A percentile compares a stretch with the other conserved stretches of the same genome.
These are phyloP conservation scores for Apostasia ramifera DNA, from an alignment of 106 monocot species.

Conservation along the genomic window DNA sequence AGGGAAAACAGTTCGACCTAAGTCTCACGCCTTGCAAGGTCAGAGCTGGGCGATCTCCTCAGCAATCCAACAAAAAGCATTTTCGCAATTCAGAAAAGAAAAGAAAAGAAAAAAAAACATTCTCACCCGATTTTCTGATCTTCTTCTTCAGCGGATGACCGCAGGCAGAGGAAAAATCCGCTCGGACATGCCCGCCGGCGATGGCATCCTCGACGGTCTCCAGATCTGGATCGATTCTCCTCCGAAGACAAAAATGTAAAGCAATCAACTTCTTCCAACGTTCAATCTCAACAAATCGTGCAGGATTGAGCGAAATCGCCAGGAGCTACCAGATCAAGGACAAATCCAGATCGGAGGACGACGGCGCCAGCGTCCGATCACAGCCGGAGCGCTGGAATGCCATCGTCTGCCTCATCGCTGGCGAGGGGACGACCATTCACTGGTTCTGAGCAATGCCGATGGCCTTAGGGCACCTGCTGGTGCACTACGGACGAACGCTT, in stretches of 20 bases:
- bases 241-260: conserved; percentile 69
- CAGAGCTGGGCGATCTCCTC: too few relatives aligned
- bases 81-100: too few relatives aligned
- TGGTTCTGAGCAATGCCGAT: conserved; percentile 4
- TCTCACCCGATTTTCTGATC: neutral
- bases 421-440: conserved; percentile 1
- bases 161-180: conserved; percentile 74
- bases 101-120: neutral
- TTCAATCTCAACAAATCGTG: neutral
- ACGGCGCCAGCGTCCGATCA: conserved; percentile 29
- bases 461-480: neutral
- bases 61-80: too few relatives aligned
- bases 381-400: conserved; percentile 1
- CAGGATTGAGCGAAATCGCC: conserved; percentile 51
- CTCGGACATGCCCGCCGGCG: conserved; percentile 61
- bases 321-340: conserved; percentile 51
- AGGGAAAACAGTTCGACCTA: too few relatives aligned
- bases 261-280: neutral
- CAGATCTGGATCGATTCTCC: conserved; percentile 85
- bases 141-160: conserved; percentile 56
- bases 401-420: neutral
- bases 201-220: conserved; percentile 39
- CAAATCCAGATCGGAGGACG: conserved; percentile 8
- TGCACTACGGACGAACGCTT: too few relatives aligned
- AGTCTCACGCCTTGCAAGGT: too few relatives aligned